Conservation (phyloP, 768 basidiomycete genomes). For the Mycena metata region DNA sequence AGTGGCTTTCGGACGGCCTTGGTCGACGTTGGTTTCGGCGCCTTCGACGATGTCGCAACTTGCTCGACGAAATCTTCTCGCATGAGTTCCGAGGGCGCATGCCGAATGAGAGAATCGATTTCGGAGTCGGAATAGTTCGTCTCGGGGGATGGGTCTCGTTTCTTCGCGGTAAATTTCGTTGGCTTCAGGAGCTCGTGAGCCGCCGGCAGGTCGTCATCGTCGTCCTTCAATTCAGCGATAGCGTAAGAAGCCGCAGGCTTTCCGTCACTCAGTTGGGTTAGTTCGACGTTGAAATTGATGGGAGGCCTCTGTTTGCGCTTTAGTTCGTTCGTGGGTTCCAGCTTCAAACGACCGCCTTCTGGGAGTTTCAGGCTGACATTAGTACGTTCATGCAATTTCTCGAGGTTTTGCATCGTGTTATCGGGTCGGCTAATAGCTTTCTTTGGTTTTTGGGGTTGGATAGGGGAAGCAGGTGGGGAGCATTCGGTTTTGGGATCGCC, state of each 20-base stretch:
- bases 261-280: conserved; percentile 56
- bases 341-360: conserved; percentile 60
- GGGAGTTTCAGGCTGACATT: conserved; percentile 56
- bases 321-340: conserved; percentile 46
- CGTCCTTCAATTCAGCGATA: conserved; percentile 44
- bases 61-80: neutral
- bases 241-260: conserved; percentile 38
- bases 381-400: conserved; percentile 58
- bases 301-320: conserved; percentile 48
- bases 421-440: conserved; percentile 46
- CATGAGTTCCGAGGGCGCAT: conserved; percentile 48
- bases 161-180: conserved; percentile 38
- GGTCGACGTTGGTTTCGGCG: neutral
- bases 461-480: conserved; percentile 17
- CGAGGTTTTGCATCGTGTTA: conserved; percentile 54
- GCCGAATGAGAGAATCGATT: conserved; percentile 57
- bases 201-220: conserved; percentile 59
- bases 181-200: conserved; percentile 49
- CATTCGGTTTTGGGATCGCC: neutral
- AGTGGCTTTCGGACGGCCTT: conserved; percentile 7
- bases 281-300: conserved; percentile 66
- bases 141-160: conserved; percentile 44
- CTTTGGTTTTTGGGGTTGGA: conserved; percentile 31
- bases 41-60: neutral
- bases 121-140: conserved; percentile 59